Percentiles rank a stretch among this genome's conserved stretches.
Evolutionary conservation across 2,329 filamentous ascomycete genomes (phyloP).

Genomic region (Aureobasidium sp.): DNA sequence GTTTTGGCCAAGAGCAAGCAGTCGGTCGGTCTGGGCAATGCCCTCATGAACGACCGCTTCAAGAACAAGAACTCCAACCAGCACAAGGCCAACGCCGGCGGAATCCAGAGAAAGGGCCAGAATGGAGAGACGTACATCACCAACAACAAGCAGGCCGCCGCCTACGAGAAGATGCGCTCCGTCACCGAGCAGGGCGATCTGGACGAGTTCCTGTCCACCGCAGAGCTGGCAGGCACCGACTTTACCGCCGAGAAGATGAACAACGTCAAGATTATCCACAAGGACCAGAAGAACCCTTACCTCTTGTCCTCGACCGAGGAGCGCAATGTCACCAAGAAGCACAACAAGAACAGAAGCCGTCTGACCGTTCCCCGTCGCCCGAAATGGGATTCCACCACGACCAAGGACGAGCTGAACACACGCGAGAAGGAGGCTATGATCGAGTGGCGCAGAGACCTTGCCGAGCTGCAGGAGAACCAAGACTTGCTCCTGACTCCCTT

Average conservation of each 20-base stretch:
- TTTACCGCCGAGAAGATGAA: conserved; percentile 99
- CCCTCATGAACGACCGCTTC: conserved; percentile 98
- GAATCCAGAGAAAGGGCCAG: conserved; percentile 30
- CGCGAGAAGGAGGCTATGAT: conserved; percentile 75
- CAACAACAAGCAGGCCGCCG: conserved; percentile 81
- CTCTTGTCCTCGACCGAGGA: conserved; percentile 82
- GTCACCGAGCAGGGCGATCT: conserved; percentile 94
- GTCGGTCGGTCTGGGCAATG: conserved; percentile 87
- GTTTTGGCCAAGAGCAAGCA: conserved; percentile 90
- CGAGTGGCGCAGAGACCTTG: conserved; percentile 81
- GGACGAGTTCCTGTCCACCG: conserved; percentile 93
- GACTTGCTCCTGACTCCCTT: conserved; percentile 97
- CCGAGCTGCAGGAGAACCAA: conserved; percentile 87
- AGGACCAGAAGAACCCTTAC: conserved; percentile 92
- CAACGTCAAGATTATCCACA: conserved; percentile 97
- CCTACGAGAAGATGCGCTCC: conserved; percentile 99
- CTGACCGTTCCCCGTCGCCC: conserved; percentile 87
- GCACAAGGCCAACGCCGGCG: conserved; percentile 66
- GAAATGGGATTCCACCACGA: conserved; percentile 80
- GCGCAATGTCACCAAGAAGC: conserved; percentile 68
- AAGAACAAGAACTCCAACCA: conserved; percentile 82
- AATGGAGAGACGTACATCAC: conserved; percentile 65
- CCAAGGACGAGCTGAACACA: conserved; percentile 70
- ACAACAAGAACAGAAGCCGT: conserved; percentile 68
- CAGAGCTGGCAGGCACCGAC: conserved; percentile 94